These are phyloP conservation scores for Beauveria brongniartii DNA, from an alignment of 2,329 filamentous ascomycete species.

Conservation along the genomic window DNA sequence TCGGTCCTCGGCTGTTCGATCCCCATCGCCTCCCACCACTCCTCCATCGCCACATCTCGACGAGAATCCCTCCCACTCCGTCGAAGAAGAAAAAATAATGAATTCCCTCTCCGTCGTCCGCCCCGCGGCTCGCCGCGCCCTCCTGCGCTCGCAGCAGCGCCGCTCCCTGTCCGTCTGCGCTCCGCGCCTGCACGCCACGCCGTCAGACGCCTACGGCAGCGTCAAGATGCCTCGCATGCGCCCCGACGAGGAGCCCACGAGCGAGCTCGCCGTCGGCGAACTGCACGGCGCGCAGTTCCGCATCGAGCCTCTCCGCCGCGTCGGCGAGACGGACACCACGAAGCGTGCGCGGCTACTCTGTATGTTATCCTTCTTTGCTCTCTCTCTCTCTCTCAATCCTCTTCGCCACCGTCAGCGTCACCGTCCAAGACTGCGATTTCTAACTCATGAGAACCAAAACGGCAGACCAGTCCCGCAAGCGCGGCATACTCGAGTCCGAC, in stretches of 20 bases:
- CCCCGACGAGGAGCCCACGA: conserved; percentile 6
- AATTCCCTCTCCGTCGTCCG: conserved; percentile 14
- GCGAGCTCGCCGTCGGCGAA: conserved; percentile 74
- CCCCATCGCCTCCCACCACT: not conserved
- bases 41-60: not conserved
- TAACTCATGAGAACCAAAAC: not conserved
- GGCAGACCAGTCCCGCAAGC: conserved; percentile 89
- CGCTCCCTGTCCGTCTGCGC: conserved; percentile 17
- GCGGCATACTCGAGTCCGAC: conserved; percentile 91
- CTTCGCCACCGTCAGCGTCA: no score
- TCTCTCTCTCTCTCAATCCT: no score
- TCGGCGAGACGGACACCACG: conserved; percentile 75
- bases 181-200: not conserved
- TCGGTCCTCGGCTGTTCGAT: not conserved
- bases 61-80: not conserved
- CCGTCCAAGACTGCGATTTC: no score
- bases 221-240: conserved; percentile 20
- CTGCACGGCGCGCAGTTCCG: conserved; percentile 79
- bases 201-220: conserved; percentile 16
- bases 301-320: conserved; percentile 79
- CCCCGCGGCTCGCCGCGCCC: conserved; percentile 13
- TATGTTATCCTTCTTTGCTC: conserved; percentile 32
- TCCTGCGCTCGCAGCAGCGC: conserved; percentile 13
- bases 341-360: conserved; percentile 77
- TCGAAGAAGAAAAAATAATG: not conserved